These are phyloP conservation scores for Lablab purpureus DNA, from an alignment of 306 rosid species.

Conservation along the genomic window DNA sequence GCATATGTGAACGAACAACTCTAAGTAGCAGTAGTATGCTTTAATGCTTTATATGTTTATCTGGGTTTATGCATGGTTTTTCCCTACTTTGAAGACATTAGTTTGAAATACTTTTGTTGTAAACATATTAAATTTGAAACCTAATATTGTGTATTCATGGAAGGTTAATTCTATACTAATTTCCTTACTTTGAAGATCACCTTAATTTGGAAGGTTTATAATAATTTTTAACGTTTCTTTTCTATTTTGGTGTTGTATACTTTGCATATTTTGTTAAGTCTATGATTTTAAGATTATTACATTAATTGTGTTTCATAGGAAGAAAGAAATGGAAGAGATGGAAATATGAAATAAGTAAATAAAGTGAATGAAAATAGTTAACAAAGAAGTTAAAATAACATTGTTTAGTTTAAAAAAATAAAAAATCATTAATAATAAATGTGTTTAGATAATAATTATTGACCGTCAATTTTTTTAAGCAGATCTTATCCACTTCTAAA, in stretches of 20 bases:
- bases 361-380: no score
- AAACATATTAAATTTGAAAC: slow-evolving; percentile 10
- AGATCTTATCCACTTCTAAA: no score
- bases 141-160: neutral
- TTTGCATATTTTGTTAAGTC: no score
- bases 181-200: neutral
- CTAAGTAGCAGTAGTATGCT: slow-evolving; percentile 18
- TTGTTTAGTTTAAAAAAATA: no score
- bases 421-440: no score
- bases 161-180: neutral
- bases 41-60: slow-evolving; percentile 8
- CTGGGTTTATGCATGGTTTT: neutral
- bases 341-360: no score
- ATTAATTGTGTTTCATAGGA: no score
- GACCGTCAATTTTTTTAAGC: no score
- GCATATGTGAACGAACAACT: neutral
- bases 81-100: neutral
- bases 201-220: neutral
- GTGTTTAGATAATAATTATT: no score
- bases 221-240: neutral
- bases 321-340: no score
- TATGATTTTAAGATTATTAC: neutral
- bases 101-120: neutral
- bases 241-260: neutral
- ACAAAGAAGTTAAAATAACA: no score